Evolutionary conservation across 176 grass and related monocot species (phyloP).

Genomic region (Oryza longistaminata): DNA sequence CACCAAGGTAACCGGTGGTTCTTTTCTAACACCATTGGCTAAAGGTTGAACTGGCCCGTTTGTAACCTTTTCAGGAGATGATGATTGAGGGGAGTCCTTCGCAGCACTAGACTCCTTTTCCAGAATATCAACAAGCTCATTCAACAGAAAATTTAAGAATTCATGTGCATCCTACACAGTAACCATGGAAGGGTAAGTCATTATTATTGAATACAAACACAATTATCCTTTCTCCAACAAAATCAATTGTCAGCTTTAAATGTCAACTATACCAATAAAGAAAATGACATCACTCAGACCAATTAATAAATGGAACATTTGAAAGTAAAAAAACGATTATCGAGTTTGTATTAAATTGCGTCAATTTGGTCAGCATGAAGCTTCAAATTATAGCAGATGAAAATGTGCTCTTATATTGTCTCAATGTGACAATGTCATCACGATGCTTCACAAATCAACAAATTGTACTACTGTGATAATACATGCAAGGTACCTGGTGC

Average conservation of each 20-base stretch:
- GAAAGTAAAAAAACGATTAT: neutral
- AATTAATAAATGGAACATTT: constrained; percentile 13
- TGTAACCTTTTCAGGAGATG: constrained; percentile 63
- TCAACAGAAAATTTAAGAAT: constrained; percentile 93
- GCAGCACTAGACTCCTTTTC: constrained; percentile 69
- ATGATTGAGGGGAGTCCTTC: constrained; percentile 57
- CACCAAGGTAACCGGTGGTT: constrained; percentile 76
- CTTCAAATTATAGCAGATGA: neutral
- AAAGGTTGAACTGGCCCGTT: constrained; percentile 57
- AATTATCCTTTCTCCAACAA: neutral
- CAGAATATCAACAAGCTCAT: constrained; percentile 94
- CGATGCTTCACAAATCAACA: constrained; percentile 15
- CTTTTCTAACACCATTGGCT: constrained; percentile 76
- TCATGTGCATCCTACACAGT: constrained; percentile 88
- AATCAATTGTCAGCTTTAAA: neutral
- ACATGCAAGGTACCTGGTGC: constrained; percentile 76
- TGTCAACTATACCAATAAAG: neutral
- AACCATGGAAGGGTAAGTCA: constrained; percentile 24
- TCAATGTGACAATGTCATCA: constrained; percentile 1
- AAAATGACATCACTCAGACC: neutral
- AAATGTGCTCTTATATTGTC: neutral
- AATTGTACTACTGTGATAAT: constrained; percentile 13
- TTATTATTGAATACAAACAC: constrained; percentile 29
- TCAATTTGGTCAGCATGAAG: neutral
- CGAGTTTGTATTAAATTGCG: neutral